Conservation (phyloP, 1,284 basidiomycete species). For the Agaricales sp. region DNA sequence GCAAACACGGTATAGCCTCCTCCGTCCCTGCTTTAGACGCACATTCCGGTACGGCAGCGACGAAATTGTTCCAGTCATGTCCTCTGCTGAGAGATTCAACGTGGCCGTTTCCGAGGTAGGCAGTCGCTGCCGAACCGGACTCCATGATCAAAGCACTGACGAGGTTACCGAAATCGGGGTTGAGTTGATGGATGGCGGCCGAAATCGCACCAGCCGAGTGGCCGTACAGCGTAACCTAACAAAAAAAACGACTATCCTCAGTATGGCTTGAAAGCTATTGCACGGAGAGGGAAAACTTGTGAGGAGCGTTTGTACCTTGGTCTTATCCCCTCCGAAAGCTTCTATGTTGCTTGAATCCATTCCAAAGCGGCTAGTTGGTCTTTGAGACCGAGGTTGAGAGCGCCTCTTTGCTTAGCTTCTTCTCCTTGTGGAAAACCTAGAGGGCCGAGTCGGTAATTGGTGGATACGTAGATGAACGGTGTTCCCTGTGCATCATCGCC, state of each 20-base stretch:
- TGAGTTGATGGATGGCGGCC: conserved; percentile 7
- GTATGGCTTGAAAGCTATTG: no score
- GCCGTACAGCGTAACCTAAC: conserved; percentile 23
- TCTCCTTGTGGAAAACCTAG: conserved; percentile 16
- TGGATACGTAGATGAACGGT: neutral
- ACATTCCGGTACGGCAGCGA: conserved; percentile 1
- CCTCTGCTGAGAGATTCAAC: neutral
- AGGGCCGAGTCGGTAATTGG: conserved; percentile 2
- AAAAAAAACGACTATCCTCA: no score
- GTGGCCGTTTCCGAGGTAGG: neutral
- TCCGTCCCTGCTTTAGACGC: neutral
- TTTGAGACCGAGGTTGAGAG: conserved; percentile 25
- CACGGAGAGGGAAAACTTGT: no score
- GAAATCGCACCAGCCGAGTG: conserved; percentile 23
- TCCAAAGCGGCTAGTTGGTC: conserved; percentile 24
- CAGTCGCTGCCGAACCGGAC: neutral
- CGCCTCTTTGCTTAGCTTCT: conserved; percentile 19
- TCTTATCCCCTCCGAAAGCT: conserved; percentile 28
- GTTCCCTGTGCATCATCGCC: no score
- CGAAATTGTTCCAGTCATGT: conserved; percentile 1
- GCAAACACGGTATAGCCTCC: neutral
- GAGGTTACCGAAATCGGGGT: neutral
- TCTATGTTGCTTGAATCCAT: conserved; percentile 28
- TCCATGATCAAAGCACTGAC: conserved; percentile 10
- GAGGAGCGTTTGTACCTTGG: no score